Evolutionary conservation across 176 grass and related monocot species (phyloP).

Genomic region (Phyllostachys edulis): DNA sequence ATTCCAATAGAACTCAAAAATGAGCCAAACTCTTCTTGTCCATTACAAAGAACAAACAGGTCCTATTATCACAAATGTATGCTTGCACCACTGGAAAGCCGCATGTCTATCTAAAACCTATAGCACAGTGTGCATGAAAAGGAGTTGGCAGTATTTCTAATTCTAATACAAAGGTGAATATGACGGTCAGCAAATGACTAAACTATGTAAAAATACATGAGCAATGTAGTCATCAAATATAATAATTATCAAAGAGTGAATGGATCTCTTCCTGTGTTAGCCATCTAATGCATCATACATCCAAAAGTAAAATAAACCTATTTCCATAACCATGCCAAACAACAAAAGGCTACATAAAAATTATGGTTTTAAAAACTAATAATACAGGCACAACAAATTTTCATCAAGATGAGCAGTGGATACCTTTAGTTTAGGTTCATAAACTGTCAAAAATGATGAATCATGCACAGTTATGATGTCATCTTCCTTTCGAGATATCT

Average conservation of each 20-base stretch:
- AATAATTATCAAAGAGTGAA: constrained; percentile 3
- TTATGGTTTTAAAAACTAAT: constrained; percentile 3
- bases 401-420: constrained; percentile 2
- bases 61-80: background rate
- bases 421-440: constrained; percentile 98
- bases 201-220: background rate
- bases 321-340: background rate
- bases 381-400: constrained; percentile 3
- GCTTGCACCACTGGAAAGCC: constrained; percentile 8
- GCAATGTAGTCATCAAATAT: background rate
- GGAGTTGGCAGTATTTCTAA: background rate
- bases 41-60: constrained; percentile 18
- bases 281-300: constrained; percentile 9
- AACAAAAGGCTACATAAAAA: constrained; percentile 5
- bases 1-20: background rate
- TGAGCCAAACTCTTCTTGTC: background rate
- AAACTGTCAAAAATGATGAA: constrained; percentile 69
- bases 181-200: background rate
- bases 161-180: constrained; percentile 6
- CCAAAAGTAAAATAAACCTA: constrained; percentile 7
- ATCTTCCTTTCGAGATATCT: constrained; percentile 93
- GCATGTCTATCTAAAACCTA: constrained; percentile 4
- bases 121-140: constrained; percentile 11
- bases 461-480: constrained; percentile 88
- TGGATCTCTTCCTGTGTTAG: background rate